Evolutionary conservation across 1,284 basidiomycete species (phyloP).

Genomic region (Anthracocystis walkeri): DNA sequence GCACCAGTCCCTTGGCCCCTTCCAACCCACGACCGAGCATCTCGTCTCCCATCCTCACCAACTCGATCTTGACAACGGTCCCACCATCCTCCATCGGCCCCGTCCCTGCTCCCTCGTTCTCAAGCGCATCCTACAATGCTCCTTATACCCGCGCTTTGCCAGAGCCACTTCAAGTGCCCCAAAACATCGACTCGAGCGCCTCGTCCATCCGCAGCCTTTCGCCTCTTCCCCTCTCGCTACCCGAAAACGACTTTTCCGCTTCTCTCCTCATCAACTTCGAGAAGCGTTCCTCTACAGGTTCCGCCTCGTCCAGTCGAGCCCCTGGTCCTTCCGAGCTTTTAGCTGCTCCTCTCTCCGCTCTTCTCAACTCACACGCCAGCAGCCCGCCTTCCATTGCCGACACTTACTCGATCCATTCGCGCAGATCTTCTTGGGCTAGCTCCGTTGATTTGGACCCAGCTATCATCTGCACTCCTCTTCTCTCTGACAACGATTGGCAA

Average conservation of each 20-base stretch:
- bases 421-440: constrained; percentile 43
- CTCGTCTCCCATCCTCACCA: constrained; percentile 34
- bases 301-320: constrained; percentile 36
- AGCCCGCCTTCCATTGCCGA: constrained; percentile 39
- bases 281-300: constrained; percentile 29
- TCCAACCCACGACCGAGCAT: constrained; percentile 16
- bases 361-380: constrained; percentile 9
- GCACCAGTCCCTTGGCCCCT: constrained; percentile 8
- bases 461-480: constrained; percentile 41
- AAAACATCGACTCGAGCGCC: constrained; percentile 18
- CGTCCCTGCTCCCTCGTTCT: not conserved
- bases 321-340: constrained; percentile 43
- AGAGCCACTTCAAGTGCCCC: constrained; percentile 21
- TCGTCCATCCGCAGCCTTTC: constrained; percentile 29
- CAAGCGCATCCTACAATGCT: not conserved
- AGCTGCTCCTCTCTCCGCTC: constrained; percentile 11
- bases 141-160: constrained; percentile 14
- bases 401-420: constrained; percentile 33
- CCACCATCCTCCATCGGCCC: constrained; percentile 10
- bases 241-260: constrained; percentile 24
- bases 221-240: constrained; percentile 25
- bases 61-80: constrained; percentile 18
- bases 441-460: constrained; percentile 44
- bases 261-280: constrained; percentile 33
- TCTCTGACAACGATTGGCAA: constrained; percentile 28